phyloP scores from a whole-genome alignment of 2,329 filamentous ascomycete genomes.

The Ophiocordyceps camponoti-floridani region DNA sequence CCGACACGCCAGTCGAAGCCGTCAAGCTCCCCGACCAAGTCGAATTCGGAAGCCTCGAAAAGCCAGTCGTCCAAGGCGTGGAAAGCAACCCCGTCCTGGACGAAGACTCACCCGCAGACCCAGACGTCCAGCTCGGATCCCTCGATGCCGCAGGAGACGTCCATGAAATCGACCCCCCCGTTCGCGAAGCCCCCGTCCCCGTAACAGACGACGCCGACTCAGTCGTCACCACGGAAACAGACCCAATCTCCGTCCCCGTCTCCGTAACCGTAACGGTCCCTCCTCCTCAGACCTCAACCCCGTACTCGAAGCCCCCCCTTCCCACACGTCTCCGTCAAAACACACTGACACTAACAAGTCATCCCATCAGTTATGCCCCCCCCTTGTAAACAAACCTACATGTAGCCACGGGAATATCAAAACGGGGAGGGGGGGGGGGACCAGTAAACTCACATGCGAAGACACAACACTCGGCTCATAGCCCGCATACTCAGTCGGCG shows the following conservation, averaged over 20 bases:
- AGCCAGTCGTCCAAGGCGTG: background rate
- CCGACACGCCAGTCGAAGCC: background rate
- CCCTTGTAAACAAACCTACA: no score
- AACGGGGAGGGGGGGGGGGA: no score
- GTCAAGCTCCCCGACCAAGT: background rate
- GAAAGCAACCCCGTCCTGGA: background rate
- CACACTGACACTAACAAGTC: constrained; percentile 11
- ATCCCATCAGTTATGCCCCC: background rate
- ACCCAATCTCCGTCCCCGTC: background rate
- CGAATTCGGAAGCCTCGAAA: background rate
- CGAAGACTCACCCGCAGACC: background rate
- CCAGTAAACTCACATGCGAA: constrained; percentile 11
- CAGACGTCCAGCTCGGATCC: background rate
- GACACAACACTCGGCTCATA: constrained; percentile 12
- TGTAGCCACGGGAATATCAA: no score
- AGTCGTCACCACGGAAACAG: background rate
- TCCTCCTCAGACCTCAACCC: background rate
- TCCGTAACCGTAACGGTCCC: background rate
- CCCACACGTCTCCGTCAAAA: constrained; percentile 5
- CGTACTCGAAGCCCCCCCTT: background rate
- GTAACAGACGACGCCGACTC: background rate
- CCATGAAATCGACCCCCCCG: background rate
- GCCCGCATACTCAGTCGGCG: constrained; percentile 11
- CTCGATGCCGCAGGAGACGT: background rate
- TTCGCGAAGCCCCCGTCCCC: background rate